Percentiles rank a stretch among this genome's conserved stretches.
Evolutionary conservation across 1,284 basidiomycete species (phyloP).

Genomic region (Apiotrichum siamense): DNA sequence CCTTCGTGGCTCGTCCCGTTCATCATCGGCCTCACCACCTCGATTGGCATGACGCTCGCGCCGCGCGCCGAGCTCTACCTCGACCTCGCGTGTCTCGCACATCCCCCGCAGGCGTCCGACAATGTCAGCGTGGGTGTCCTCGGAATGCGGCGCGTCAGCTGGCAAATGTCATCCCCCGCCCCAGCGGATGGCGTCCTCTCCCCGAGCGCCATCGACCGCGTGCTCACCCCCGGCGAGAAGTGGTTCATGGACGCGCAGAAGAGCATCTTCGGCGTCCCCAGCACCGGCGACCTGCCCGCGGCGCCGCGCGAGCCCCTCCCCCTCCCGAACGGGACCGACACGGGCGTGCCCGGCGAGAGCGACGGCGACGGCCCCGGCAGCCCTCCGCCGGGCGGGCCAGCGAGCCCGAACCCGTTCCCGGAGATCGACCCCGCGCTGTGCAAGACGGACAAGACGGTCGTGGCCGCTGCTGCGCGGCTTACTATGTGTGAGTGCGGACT

Average conservation of each 20-base stretch:
- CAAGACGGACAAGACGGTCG: slow-evolving; percentile 64
- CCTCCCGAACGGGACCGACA: not conserved
- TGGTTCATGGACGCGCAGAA: slow-evolving; percentile 42
- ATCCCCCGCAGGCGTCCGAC: slow-evolving; percentile 31
- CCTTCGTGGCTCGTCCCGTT: slow-evolving; percentile 42
- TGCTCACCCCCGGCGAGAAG: slow-evolving; percentile 45
- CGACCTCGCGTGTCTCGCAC: slow-evolving; percentile 44
- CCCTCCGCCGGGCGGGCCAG: not conserved
- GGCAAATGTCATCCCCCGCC: no score
- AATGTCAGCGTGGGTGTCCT: slow-evolving; percentile 9
- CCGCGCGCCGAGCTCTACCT: slow-evolving; percentile 41
- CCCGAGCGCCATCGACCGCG: no score
- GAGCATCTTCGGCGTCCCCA: slow-evolving; percentile 27
- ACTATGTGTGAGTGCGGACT: slow-evolving; percentile 53
- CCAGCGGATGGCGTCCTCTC: no score
- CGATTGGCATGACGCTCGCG: slow-evolving; percentile 38
- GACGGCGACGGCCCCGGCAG: not conserved
- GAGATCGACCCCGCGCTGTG: slow-evolving; percentile 52
- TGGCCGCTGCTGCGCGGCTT: slow-evolving; percentile 63
- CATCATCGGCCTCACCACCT: slow-evolving; percentile 30
- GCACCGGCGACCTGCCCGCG: not conserved
- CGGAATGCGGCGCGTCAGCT: no score
- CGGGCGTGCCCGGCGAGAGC: not conserved
- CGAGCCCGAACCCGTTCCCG: slow-evolving; percentile 19
- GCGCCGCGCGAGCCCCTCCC: not conserved